Evolutionary conservation across 495 filamentous ascomycete genomes (phyloP), one percentile per base, ranked within the genome.

Genomic region (Cenococcum geophilum): DNA sequence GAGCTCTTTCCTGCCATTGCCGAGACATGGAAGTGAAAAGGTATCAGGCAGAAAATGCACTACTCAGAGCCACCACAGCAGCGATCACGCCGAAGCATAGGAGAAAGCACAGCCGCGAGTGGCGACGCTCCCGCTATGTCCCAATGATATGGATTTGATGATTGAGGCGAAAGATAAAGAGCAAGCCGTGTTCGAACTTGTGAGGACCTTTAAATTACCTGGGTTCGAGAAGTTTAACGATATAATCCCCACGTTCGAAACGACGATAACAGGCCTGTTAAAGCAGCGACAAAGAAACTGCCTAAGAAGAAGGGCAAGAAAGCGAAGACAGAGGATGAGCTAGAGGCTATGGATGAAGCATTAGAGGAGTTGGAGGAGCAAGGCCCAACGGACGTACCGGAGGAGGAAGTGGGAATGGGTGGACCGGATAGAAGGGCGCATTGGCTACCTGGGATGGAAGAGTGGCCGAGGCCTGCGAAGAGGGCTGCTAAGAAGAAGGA

Each of bases 111-210:
- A 88, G 83, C 84, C 88, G 0, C 80, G 92, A 6, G 89, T 93
- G 3, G 72, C 76, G 35, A 88, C 83, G 0, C 73, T 98, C 16
- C 92, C 92, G 12, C 92, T 92, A 0, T 96, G 91, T 65, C 76
- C 84, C 1, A 76, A 82, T 5, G 83, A 84, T 6, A 92, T 95
- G 87, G 93, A 96, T 70, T 77, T 97, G 12, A 98, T 97, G 93
- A 96, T 97, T 60, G 93, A 98, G 76, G 93, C 93, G 18, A 98
- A 97, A 68, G 92, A 96, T 68, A 98, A 97, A 73, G 93, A 98
- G 73, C 93, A 97, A 72, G 91, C 93, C 0, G 91, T 96, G 0
- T 96, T 97, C 68, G 91, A 96, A 63, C 79, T 97, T 14, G 96
- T 96, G 89, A 78, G 86, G 34, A 93, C 77, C 1, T 96, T 88